Conservation (phyloP, 2,329 filamentous ascomycete genomes). For the Epichloe coenophiala region DNA sequence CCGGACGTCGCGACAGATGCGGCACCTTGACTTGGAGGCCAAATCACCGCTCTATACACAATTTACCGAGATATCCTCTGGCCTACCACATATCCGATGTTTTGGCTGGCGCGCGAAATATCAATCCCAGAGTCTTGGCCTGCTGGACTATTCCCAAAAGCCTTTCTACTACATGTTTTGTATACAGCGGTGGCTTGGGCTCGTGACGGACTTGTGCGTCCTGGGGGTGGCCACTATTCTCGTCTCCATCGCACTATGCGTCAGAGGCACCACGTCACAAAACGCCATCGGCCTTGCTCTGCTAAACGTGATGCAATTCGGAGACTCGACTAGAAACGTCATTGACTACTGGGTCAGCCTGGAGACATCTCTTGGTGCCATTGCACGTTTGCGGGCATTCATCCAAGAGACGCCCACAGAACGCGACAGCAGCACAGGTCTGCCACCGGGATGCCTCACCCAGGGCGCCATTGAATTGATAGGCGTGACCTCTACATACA, state of each 20-base stretch:
- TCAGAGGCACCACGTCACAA: not conserved
- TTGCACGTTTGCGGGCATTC: constrained; percentile 8
- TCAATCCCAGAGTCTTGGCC: constrained; percentile 26
- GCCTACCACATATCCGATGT: constrained; percentile 14
- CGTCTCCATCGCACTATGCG: constrained; percentile 21
- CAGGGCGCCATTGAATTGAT: no score
- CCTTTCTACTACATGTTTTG: constrained; percentile 26
- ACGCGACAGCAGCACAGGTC: no score
- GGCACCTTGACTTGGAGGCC: constrained; percentile 39
- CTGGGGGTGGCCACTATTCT: constrained; percentile 11
- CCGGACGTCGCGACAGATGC: constrained; percentile 40
- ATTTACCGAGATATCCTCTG: constrained; percentile 22
- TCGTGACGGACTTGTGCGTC: constrained; percentile 27
- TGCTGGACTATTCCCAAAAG: constrained; percentile 21
- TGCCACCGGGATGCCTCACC: not conserved
- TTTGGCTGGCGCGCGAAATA: constrained; percentile 13
- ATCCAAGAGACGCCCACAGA: not conserved
- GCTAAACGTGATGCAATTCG: constrained; percentile 3
- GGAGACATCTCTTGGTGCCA: constrained; percentile 6
- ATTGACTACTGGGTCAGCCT: not conserved
- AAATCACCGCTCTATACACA: constrained; percentile 30
- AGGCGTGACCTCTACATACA: no score
- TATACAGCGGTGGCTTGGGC: constrained; percentile 32
- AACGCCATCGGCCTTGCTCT: constrained; percentile 5
- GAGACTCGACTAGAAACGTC: constrained; percentile 10